Evolutionary conservation across 192 early-diverging fungal species (phyloP), one percentile per base, ranked within the genome.

Genomic region (Lobosporangium transversale): DNA sequence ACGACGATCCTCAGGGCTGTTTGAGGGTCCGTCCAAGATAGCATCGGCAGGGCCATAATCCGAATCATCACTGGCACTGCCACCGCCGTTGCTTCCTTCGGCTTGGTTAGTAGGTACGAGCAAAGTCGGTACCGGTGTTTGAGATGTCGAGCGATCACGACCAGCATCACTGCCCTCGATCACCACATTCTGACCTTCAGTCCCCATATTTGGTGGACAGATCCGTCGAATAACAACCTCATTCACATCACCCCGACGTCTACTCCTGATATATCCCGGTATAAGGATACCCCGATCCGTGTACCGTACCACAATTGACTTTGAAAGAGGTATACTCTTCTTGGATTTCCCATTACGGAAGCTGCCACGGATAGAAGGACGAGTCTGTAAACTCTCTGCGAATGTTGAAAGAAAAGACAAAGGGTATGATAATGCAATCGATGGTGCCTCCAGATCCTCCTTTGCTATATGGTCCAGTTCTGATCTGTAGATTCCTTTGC

Each of bases 341-440:
- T 47, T 66, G 0, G 58, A 54, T 7, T 32, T n/a, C 17, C 15
- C 33, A 8, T 53, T 53, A 15, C 48, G 64, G 26, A 76, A 67
- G 30, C 73, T 76, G 27, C 73, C 73, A 35, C 73, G 64, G 48
- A 67, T 66, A 24, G 73, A 66, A 26, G 73, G 73, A 20, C 73
- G 73, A 57, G 64, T 76, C 48, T 76, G 73, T 1, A 76, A 44
- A 67, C 73, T 76, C 58, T 76, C 73, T 4, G 64, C 37, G 24
- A 67, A 76, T 11, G 73, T 76, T 1, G 73, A 66, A 0, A 76
- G 47, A 23, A 58, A 76, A 0, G 73, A 76, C n/a, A 76, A 48
- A 10, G 73, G 73, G 36, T 76, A 76, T n/a, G 53, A 49, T 29
- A 76, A 29, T 2, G 48, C n/a, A 18, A 57, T 40, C n/a, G 36